Percentiles rank a stretch among this genome's conserved stretches.
These are phyloP conservation scores for Blastocystis sp. DNA, from an alignment of 352 stramenopile genomes.

Conservation along the genomic window DNA sequence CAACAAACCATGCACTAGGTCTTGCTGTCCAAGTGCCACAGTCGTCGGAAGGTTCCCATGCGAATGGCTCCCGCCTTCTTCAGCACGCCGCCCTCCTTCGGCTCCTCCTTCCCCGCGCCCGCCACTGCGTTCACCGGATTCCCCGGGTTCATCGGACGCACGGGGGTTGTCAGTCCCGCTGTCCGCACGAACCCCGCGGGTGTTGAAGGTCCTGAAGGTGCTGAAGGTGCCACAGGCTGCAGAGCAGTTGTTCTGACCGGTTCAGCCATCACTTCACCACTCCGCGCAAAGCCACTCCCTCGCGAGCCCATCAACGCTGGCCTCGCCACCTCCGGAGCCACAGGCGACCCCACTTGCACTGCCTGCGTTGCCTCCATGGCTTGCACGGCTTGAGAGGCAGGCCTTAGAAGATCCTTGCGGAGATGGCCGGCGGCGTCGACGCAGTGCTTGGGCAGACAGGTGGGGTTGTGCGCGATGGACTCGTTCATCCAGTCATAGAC, in stretches of 20 bases:
- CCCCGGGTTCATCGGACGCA: background rate
- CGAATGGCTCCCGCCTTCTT: background rate
- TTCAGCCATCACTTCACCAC: no score
- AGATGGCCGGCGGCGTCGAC: slow-evolving; percentile 4
- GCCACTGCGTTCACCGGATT: background rate
- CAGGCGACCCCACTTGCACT: no score
- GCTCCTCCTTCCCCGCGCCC: background rate
- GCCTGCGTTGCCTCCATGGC: no score
- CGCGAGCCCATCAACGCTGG: no score
- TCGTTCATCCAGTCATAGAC: slow-evolving; percentile 68
- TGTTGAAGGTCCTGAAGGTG: no score
- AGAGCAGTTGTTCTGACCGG: no score
- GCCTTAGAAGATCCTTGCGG: slow-evolving; percentile 31
- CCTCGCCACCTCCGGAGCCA: no score
- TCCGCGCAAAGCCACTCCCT: no score
- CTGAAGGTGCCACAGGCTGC: no score
- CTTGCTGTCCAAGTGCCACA: background rate
- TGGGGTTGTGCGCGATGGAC: slow-evolving; percentile 50
- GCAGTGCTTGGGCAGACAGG: slow-evolving; percentile 49
- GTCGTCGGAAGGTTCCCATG: background rate
- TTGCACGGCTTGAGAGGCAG: background rate
- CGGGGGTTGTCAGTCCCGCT: no score
- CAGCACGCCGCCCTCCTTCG: background rate
- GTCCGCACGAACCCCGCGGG: no score
- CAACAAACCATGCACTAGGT: background rate